Base-by-base conservation (phyloP, 805 yeast species). In the Komagataella populi region DNA sequence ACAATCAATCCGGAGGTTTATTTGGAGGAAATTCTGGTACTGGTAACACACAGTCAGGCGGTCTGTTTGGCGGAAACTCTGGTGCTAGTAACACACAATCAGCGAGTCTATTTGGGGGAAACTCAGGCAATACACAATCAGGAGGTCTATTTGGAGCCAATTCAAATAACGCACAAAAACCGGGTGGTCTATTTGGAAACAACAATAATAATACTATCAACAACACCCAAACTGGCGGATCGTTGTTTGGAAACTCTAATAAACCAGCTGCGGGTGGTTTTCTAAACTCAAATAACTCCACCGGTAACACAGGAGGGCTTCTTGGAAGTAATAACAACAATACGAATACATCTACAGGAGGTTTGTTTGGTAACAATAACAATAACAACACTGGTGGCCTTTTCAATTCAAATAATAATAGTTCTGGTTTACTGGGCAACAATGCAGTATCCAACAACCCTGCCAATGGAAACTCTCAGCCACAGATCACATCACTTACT, bases 401-500 rank as follows among this genome's bases (percentile, higher is more conserved):
- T n/a, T 62, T 63, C 55, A 66, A 65, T 8, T 36, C 45, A 22
- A 48, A 44, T 16, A 44, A 18, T 20, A 30, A 53, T 12, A 18
- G 47, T 47, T 47, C 49, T 24, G 24, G 48, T 23, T 43, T 50
- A 20, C 23, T 10, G 22, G 2, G 48, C 36, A 54, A 22, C 55
- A 51, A 20, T 45, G 68, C 65, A 22, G 65, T 57, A 50, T 66
- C 63, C 47, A 72, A 70, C 39, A 45, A 73, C 70, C 39, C 68
- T 67, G 49, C 72, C 71, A 47, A 69, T 68, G 46, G 73, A 71
- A 23, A 65, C 66, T 7, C 80, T 70, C 50, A 45, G 3, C 72
- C 74, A 4, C 77, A 70, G 49, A 69, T 86, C 47, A 83, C 84
- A 8, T 80, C 89, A 12, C 78, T 86, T 81, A 83, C 91, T 0